phyloP scores from a whole-genome alignment of 2,329 filamentous ascomycete genomes.

The Ampelomyces quisqualis region DNA sequence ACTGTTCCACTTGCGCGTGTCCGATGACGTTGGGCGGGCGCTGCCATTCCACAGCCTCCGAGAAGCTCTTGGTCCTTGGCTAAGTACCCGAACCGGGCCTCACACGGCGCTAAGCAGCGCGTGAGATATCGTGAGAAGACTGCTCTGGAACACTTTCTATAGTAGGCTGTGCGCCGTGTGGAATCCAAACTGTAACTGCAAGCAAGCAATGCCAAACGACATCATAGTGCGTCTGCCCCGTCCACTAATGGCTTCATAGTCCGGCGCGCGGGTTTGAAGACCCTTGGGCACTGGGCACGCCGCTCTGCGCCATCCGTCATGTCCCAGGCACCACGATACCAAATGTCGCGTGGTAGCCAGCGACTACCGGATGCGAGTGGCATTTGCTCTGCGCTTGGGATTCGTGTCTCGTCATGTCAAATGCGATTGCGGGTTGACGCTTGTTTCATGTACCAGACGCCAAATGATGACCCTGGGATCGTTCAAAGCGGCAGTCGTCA shows the following conservation, averaged over 20 bases:
- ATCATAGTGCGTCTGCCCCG: constrained; percentile 19
- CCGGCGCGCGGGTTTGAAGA: constrained; percentile 15
- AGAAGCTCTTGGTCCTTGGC: constrained; percentile 9
- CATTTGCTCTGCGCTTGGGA: constrained; percentile 15
- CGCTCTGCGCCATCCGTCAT: constrained; percentile 22
- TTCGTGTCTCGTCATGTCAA: constrained; percentile 11
- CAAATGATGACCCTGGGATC: background rate
- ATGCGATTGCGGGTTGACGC: constrained; percentile 3
- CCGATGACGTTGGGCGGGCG: constrained; percentile 29
- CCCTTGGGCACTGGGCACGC: constrained; percentile 13
- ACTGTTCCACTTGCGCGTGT: constrained; percentile 4
- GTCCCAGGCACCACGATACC: constrained; percentile 15
- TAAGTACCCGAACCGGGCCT: constrained; percentile 6
- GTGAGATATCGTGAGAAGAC: constrained; percentile 5
- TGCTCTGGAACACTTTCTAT: constrained; percentile 6
- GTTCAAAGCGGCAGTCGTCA: constrained; percentile 14
- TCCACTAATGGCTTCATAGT: background rate
- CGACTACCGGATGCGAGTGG: constrained; percentile 19
- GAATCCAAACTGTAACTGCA: constrained; percentile 3
- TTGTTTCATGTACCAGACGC: background rate
- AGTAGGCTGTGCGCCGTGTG: constrained; percentile 5
- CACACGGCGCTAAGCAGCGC: constrained; percentile 6
- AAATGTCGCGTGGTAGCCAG: constrained; percentile 8
- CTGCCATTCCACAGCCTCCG: constrained; percentile 15
- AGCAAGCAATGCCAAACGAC: constrained; percentile 15